Conservation (phyloP, 139 green algal genomes). For the Gonium pectorale region DNA sequence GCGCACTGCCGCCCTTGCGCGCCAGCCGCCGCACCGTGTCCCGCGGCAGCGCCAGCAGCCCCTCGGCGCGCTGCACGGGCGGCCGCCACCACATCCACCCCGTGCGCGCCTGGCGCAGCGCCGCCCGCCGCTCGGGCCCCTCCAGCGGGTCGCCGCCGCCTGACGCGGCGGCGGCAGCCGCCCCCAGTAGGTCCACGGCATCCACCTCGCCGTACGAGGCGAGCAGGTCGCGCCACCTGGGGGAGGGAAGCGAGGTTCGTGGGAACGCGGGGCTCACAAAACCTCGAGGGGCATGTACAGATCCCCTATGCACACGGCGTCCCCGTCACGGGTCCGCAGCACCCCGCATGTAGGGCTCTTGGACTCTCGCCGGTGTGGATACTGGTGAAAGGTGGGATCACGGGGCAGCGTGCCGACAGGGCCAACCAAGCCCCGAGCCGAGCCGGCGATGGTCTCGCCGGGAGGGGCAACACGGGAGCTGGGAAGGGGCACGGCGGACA, state of each 20-base stretch:
- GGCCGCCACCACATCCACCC: constrained; percentile 38
- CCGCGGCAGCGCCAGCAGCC: constrained; percentile 13
- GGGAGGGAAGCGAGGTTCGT: not conserved
- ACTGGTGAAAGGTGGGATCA: too few species aligned
- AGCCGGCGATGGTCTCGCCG: too few species aligned
- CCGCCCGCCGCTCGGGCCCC: constrained; percentile 23
- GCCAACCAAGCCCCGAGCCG: too few species aligned
- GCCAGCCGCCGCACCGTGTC: not conserved
- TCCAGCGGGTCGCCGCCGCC: not conserved
- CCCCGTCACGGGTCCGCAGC: too few species aligned
- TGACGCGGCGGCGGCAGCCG: not conserved
- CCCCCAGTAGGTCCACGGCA: constrained; percentile 37
- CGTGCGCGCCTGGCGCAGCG: constrained; percentile 21
- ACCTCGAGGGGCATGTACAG: too few species aligned
- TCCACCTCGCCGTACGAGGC: constrained; percentile 39
- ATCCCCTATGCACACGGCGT: too few species aligned
- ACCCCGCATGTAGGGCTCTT: too few species aligned
- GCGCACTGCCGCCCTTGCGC: not conserved
- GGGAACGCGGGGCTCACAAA: not conserved
- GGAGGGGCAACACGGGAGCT: too few species aligned
- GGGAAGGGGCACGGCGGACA: too few species aligned
- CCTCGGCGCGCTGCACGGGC: constrained; percentile 4
- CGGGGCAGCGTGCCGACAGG: too few species aligned
- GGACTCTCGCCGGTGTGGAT: too few species aligned
- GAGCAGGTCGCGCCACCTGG: constrained; percentile 41